Conservation (phyloP, 2,329 filamentous ascomycete species). For the Cucurbitaria berberidis region DNA sequence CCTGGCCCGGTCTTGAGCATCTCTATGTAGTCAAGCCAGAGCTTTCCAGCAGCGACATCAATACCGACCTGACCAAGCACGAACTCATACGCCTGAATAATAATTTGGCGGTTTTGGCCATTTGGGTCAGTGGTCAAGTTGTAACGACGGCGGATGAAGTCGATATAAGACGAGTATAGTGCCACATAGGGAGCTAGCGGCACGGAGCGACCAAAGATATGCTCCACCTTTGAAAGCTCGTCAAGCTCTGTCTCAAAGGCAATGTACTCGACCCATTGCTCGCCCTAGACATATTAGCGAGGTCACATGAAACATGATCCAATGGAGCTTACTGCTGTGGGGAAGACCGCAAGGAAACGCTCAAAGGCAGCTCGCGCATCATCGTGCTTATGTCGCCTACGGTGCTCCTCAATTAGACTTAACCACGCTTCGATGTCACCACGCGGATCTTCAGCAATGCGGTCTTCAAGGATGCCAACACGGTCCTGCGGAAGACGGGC, state of each 20-base stretch:
- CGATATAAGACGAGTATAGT: constrained; percentile 91
- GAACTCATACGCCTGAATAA: constrained; percentile 89
- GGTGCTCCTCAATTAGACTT: constrained; percentile 82
- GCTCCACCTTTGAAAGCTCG: constrained; percentile 79
- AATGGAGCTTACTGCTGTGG: constrained; percentile 76
- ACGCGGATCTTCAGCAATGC: constrained; percentile 88
- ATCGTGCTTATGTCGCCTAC: constrained; percentile 79
- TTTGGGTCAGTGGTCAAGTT: constrained; percentile 81
- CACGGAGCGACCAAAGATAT: constrained; percentile 81
- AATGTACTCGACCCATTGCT: constrained; percentile 88
- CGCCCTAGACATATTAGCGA: constrained; percentile 71
- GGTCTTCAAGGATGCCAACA: constrained; percentile 82
- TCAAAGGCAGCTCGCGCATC: constrained; percentile 82
- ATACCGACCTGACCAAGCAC: constrained; percentile 88
- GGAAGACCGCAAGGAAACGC: constrained; percentile 86
- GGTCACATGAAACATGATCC: constrained; percentile 6
- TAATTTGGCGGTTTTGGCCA: constrained; percentile 76
- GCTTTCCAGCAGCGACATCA: constrained; percentile 84
- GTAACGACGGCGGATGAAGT: constrained; percentile 91
- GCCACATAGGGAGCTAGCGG: constrained; percentile 80
- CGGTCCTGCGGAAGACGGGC: constrained; percentile 73
- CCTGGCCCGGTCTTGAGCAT: constrained; percentile 91
- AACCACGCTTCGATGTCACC: constrained; percentile 94
- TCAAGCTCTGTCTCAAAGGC: constrained; percentile 89
- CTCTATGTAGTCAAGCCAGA: constrained; percentile 95